Conservation (phyloP, 306 rosid genomes). For the Comarum palustre region DNA sequence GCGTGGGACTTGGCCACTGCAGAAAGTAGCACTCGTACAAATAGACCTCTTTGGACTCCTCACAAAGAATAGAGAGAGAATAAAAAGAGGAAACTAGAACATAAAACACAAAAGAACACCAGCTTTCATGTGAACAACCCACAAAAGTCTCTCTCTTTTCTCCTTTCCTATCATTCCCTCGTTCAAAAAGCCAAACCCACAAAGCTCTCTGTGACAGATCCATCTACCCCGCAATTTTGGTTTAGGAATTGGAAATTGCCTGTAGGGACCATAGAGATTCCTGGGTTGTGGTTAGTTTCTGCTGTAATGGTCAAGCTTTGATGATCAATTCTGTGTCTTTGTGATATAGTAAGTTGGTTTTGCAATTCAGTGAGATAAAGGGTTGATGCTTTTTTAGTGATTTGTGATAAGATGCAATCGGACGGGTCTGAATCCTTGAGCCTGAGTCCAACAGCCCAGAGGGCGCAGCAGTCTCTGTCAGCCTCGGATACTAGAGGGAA, state of each 20-base stretch:
- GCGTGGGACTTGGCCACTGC: background rate
- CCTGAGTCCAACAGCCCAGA: conserved; percentile 50
- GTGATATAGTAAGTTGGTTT: conserved; percentile 22
- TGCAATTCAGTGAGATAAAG: conserved; percentile 8
- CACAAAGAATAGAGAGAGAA: conserved; percentile 16
- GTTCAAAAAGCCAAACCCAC: conserved; percentile 26
- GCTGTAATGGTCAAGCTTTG: conserved; percentile 32
- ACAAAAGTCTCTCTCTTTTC: background rate
- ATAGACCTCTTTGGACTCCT: background rate
- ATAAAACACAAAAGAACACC: conserved; percentile 33
- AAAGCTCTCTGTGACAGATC: conserved; percentile 39
- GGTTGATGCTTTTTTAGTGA: conserved; percentile 24
- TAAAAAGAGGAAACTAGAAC: conserved; percentile 5
- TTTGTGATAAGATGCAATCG: conserved; percentile 52
- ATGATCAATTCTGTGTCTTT: conserved; percentile 26
- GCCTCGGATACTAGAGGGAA: conserved; percentile 80
- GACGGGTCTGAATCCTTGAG: conserved; percentile 61
- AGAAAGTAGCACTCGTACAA: background rate
- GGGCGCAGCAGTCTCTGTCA: conserved; percentile 72
- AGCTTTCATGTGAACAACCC: conserved; percentile 34
- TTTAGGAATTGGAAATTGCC: conserved; percentile 20
- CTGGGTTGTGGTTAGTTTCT: conserved; percentile 45
- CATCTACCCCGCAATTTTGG: conserved; percentile 20
- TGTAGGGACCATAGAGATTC: conserved; percentile 52
- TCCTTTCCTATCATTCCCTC: background rate